These are phyloP conservation scores for Verticillium klebahnii DNA, from an alignment of 2,329 filamentous ascomycete species.

Conservation along the genomic window DNA sequence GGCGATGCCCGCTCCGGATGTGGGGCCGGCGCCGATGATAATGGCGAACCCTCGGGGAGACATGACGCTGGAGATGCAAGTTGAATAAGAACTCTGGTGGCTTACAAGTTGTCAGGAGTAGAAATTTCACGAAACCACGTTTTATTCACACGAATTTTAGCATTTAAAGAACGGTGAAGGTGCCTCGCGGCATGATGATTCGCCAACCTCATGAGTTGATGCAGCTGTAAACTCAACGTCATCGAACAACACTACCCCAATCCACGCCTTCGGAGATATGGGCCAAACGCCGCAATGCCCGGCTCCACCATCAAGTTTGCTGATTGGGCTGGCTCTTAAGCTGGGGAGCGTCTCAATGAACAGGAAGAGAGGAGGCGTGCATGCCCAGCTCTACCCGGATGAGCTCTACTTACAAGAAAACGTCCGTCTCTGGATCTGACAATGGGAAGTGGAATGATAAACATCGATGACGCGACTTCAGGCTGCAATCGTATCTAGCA, in stretches of 20 bases:
- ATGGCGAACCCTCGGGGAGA: constrained; percentile 44
- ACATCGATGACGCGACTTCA: neutral
- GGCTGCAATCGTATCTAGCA: neutral
- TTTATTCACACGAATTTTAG: too few species aligned
- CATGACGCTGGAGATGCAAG: constrained; percentile 23
- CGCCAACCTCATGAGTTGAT: neutral
- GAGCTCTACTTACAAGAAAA: neutral
- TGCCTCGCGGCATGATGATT: neutral
- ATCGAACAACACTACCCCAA: neutral
- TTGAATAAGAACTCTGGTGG: neutral
- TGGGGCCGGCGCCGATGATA: constrained; percentile 44
- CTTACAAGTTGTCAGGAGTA: too few species aligned
- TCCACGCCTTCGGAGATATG: neutral
- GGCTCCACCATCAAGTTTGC: neutral
- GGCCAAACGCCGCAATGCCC: neutral
- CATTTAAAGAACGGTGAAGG: neutral
- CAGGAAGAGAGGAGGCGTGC: neutral
- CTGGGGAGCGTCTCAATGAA: neutral
- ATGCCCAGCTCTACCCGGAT: neutral
- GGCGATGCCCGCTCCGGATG: constrained; percentile 51
- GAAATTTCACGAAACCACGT: too few species aligned
- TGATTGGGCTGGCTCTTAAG: neutral
- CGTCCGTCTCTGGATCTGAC: neutral
- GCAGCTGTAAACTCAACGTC: neutral
- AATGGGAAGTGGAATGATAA: neutral